Evolutionary conservation across 225 moss, liverwort and hornwort genomes (phyloP).

Genomic region (Pleurozium schreberi): DNA sequence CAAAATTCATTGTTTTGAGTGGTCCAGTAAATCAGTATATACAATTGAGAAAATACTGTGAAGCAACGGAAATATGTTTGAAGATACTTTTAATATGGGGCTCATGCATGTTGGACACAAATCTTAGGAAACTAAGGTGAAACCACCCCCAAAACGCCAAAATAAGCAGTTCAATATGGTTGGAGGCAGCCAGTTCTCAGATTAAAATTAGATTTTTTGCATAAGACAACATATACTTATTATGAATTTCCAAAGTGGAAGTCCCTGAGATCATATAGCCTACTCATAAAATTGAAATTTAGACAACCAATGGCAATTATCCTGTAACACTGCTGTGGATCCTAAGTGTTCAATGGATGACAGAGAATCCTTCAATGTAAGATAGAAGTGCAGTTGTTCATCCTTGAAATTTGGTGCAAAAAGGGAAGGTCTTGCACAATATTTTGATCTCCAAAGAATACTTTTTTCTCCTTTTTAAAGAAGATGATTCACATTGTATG

Average conservation of each 20-base stretch:
- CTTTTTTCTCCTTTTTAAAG: too few relatives aligned
- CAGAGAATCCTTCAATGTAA: too few relatives aligned
- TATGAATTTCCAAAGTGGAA: too few relatives aligned
- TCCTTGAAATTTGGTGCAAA: too few relatives aligned
- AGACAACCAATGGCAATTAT: not conserved
- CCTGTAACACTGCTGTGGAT: too few relatives aligned
- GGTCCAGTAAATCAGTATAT: too few relatives aligned
- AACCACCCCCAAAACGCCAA: rapidly evolving
- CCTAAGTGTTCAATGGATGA: too few relatives aligned
- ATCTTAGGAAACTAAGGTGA: not conserved
- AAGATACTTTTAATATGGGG: not conserved
- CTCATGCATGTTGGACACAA: not conserved
- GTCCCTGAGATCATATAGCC: not conserved
- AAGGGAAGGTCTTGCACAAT: too few relatives aligned
- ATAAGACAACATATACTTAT: not conserved
- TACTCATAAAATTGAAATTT: not conserved
- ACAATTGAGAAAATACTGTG: not conserved
- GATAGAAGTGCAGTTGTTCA: too few relatives aligned
- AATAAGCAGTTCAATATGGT: too few relatives aligned
- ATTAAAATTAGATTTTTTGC: not conserved
- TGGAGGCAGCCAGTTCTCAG: not conserved
- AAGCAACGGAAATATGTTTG: not conserved
- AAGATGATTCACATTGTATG: too few relatives aligned
- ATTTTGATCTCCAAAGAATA: too few relatives aligned
- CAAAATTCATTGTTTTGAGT: not conserved